A percentile compares a stretch with the other conserved stretches of the same genome.
Conservation (phyloP, 2,329 filamentous ascomycete genomes). For the Penicillium sp. region DNA sequence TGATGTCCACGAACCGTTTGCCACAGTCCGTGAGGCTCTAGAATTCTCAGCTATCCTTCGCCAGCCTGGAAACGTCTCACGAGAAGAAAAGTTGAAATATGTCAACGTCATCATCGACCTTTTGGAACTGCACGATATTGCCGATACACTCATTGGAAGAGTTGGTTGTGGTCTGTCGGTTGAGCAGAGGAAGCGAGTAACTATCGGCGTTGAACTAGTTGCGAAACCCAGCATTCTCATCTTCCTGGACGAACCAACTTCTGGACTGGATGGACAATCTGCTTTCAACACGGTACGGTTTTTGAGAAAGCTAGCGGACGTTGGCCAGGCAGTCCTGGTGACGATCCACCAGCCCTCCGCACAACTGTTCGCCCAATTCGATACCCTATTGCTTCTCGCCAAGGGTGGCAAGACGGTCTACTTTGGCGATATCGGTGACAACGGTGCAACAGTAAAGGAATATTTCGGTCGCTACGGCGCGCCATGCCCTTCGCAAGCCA, state of each 20-base stretch:
- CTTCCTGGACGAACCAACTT: constrained; percentile 69
- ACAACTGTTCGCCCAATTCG: constrained; percentile 65
- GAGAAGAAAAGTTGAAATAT: constrained; percentile 59
- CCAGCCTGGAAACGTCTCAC: constrained; percentile 50
- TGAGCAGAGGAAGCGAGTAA: constrained; percentile 65
- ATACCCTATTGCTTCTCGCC: constrained; percentile 64
- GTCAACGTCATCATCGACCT: constrained; percentile 62
- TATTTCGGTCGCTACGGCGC: constrained; percentile 65
- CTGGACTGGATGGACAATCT: constrained; percentile 63
- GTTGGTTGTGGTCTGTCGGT: constrained; percentile 49
- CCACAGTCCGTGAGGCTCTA: constrained; percentile 62
- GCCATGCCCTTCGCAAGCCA: constrained; percentile 58
- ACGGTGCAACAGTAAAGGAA: constrained; percentile 58
- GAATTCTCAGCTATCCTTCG: constrained; percentile 63
- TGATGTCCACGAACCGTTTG: constrained; percentile 64
- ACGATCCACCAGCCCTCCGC: constrained; percentile 69
- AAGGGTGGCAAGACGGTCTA: constrained; percentile 68
- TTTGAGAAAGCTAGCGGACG: constrained; percentile 60
- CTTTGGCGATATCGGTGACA: constrained; percentile 64
- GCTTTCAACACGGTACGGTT: constrained; percentile 65
- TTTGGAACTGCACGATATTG: constrained; percentile 59
- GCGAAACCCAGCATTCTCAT: constrained; percentile 64
- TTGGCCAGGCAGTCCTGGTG: constrained; percentile 65
- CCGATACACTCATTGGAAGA: constrained; percentile 59
- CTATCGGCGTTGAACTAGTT: constrained; percentile 68